Evolutionary conservation across 129 eudicot species (phyloP), one percentile per base, ranked within the genome.

Genomic region (Artemisia argyi): DNA sequence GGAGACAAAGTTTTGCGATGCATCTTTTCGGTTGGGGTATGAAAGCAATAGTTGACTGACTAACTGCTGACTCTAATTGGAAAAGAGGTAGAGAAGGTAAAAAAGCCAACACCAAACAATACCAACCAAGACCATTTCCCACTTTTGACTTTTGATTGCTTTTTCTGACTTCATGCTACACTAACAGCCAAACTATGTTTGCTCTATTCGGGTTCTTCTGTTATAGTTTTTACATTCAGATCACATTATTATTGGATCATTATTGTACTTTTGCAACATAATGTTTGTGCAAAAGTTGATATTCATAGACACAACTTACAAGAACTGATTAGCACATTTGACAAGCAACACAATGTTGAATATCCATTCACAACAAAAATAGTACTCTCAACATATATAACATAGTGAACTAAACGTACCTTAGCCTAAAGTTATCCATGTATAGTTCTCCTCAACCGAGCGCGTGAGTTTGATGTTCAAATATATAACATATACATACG

Each of bases 51-150:
- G 69, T 50, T 81, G 76, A 81, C 72, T 83, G 83, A 65, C 72
- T 62, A 51, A 26, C 60, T 67, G 69, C 65, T 54, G 74, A 64
- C 66, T 75, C 61, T 60, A 76, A 49, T 79, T 79, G 87, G 66
- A 73, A 79, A 82, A 62, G 48, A 71, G 69, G 57, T 52, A 54
- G 54, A 77, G 88, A 73, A 79, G 85, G 82, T 77, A 75, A 39
- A 39, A 39, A 51, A 65, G 83, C 78, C 78, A 84, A 78, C 76
- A 84, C 83, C 90, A 85, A 87, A 85, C 75, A 76, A 69, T 72
- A 80, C 86, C 89, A 70, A 78, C 83, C 78, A 57, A 53, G 69
- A 66, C 87, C 72, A 66, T 51, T 47, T 53, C 63, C 78, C 75
- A 19, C 56, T 66, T 58, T 32, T 68, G 53, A 70, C 56, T 66